Evolutionary conservation across 1,284 basidiomycete species (phyloP).

Genomic region (Boletus sp.): DNA sequence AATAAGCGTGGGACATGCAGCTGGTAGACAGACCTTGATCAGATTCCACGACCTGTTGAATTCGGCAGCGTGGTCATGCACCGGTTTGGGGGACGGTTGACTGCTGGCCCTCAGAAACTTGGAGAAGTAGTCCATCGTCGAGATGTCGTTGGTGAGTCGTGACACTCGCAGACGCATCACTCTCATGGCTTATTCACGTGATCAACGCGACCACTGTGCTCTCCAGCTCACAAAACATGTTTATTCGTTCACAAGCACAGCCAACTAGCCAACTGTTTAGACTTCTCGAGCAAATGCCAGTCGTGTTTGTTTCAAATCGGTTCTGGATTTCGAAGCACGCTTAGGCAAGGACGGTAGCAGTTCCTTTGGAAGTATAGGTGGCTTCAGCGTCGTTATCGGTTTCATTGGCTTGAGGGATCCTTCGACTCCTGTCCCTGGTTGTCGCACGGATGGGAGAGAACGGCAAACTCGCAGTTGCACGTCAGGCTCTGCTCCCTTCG

Average conservation of each 20-base stretch:
- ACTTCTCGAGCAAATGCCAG: slow-evolving; percentile 17
- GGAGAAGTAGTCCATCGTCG: slow-evolving; percentile 75
- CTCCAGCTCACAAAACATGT: too few relatives aligned
- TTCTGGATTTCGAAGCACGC: slow-evolving; percentile 3
- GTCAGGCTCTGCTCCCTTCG: neutral
- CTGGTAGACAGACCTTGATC: slow-evolving; percentile 52
- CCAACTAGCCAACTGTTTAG: neutral
- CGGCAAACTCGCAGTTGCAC: slow-evolving; percentile 7
- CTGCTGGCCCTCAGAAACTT: slow-evolving; percentile 63
- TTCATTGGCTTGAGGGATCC: slow-evolving; percentile 29
- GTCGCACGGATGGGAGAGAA: slow-evolving; percentile 7
- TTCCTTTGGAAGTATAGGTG: slow-evolving; percentile 34
- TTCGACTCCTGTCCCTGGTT: neutral
- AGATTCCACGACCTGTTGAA: slow-evolving; percentile 71
- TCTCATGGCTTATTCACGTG: slow-evolving; percentile 27
- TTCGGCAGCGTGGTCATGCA: slow-evolving; percentile 63
- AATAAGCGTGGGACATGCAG: neutral
- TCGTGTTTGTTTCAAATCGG: slow-evolving; percentile 21
- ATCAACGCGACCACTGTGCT: too few relatives aligned
- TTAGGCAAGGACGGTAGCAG: slow-evolving; percentile 14
- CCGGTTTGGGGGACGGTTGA: slow-evolving; percentile 48
- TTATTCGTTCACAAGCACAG: too few relatives aligned
- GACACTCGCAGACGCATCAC: too few relatives aligned
- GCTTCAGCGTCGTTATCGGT: slow-evolving; percentile 37
- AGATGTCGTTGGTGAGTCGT: neutral